These are phyloP conservation scores for Fusarium irregulare DNA, from an alignment of 2,329 filamentous ascomycete species.

Conservation along the genomic window DNA sequence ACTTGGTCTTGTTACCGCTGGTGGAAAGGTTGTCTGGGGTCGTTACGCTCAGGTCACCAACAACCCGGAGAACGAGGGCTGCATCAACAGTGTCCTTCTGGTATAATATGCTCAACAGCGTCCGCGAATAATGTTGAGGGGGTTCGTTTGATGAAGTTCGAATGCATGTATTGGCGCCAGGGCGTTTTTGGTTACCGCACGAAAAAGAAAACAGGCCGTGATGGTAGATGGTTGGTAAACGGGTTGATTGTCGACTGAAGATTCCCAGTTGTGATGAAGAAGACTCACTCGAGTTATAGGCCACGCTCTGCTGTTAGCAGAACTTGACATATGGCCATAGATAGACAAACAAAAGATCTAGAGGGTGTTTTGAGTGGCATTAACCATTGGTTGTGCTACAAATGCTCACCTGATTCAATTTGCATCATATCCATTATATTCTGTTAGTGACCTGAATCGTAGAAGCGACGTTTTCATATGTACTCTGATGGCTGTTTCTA, in stretches of 20 bases:
- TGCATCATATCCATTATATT: background rate
- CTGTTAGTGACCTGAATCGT: background rate
- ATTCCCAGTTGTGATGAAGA: slow-evolving; percentile 46
- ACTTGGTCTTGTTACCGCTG: slow-evolving; percentile 88
- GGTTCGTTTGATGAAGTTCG: slow-evolving; percentile 36
- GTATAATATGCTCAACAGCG: slow-evolving; percentile 33
- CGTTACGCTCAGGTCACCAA: slow-evolving; percentile 71
- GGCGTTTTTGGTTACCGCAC: slow-evolving; percentile 43
- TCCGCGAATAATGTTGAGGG: slow-evolving; percentile 18
- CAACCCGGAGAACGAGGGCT: slow-evolving; percentile 59
- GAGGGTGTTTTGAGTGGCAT: slow-evolving; percentile 3
- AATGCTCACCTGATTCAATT: background rate
- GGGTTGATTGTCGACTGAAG: slow-evolving; percentile 46
- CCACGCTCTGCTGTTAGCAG: slow-evolving; percentile 27
- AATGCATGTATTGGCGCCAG: slow-evolving; percentile 46
- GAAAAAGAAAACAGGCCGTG: slow-evolving; percentile 35
- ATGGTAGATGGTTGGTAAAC: slow-evolving; percentile 37
- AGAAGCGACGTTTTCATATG: background rate
- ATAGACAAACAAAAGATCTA: slow-evolving; percentile 30
- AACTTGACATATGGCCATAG: slow-evolving; percentile 35
- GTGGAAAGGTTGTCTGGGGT: slow-evolving; percentile 94
- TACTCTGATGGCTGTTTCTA: background rate
- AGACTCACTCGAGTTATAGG: slow-evolving; percentile 44
- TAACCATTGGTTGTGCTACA: background rate
- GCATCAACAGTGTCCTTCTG: slow-evolving; percentile 47